These are phyloP conservation scores for Xerocomus amazonicus DNA, from an alignment of 1,284 basidiomycete genomes.

Conservation along the genomic window DNA sequence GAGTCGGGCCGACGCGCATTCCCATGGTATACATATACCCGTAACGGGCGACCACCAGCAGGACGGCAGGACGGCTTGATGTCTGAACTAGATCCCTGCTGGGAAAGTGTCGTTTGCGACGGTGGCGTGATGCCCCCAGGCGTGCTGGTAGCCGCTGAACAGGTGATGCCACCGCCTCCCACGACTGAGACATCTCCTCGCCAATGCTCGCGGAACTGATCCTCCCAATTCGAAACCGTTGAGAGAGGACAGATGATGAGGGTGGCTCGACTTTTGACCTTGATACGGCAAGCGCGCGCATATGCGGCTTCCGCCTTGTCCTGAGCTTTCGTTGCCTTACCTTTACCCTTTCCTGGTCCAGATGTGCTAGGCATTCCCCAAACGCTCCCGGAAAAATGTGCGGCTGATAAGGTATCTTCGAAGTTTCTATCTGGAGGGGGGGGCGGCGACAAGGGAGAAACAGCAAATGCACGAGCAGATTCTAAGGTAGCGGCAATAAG, in stretches of 20 bases:
- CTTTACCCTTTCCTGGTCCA: constrained; percentile 53
- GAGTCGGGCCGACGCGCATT: constrained; percentile 85
- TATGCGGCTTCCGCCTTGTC: constrained; percentile 70
- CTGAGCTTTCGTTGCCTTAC: constrained; percentile 57
- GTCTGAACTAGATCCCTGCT: constrained; percentile 37
- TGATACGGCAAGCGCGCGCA: constrained; percentile 68
- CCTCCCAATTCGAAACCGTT: constrained; percentile 98
- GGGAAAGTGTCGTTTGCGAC: constrained; percentile 27
- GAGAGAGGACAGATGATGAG: constrained; percentile 97
- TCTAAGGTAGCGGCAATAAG: constrained; percentile 83
- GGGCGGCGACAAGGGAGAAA: constrained; percentile 47
- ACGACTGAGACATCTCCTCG: constrained; percentile 76
- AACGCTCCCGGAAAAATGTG: constrained; percentile 73
- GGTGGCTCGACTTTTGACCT: constrained; percentile 82
- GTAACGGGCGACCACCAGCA: constrained; percentile 54
- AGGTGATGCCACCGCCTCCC: constrained; percentile 58
- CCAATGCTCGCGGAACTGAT: constrained; percentile 97
- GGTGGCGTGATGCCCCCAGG: constrained; percentile 21
- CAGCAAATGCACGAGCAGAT: constrained; percentile 69
- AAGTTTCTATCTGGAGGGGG: constrained; percentile 40
- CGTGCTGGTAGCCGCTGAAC: constrained; percentile 30
- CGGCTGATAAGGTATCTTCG: constrained; percentile 45
- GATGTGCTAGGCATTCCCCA: constrained; percentile 74
- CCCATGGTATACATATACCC: constrained; percentile 96
- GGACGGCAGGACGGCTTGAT: constrained; percentile 35